Base-by-base conservation (phyloP, 2,329 filamentous ascomycete species). In the Cladosporium sp. region DNA sequence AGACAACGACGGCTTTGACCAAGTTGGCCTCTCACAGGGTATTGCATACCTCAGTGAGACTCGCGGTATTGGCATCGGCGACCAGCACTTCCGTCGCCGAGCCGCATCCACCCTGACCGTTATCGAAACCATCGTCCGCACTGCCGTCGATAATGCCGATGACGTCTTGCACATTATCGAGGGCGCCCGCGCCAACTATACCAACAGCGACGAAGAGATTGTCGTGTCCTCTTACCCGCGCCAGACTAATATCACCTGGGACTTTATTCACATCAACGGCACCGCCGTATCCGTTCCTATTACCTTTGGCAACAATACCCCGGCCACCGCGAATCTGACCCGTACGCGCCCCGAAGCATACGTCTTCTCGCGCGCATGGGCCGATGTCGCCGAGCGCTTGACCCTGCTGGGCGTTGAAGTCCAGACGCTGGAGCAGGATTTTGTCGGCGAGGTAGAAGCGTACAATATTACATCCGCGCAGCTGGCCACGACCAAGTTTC, bases 11-110 rank as follows among this genome's bases (percentile, higher is more conserved):
- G 76, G 76, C 1, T 72, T 76, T 18, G 78, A 78, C 40, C 72
- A 74, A 5, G 76, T 78, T 71, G 77, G 76, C 1, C 67, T 78
- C 8, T 75, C 74, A 0, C 77, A 78, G 61, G 72, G 70, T 12
- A 67, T 78, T 1, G 74, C 74, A 0, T 78, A 78, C 55, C 71
- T 78, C 5, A 75, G 74, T 49, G 76, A 78, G 65, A 75, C 72
- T 3, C 70, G 77, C 6, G 77, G 77, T 3, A 77, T 78, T 21
- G 73, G 74, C 0, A 71, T 78, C 31, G 76, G 76, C 8, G 70
- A 72, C 62, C 75, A 77, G 62, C 68, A 73, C 3, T 78, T 76
- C 67, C 69, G 71, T 52, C 74, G 77, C 11, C 73, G 76, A 7
- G 76, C 74, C 0, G 66, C 72, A 1, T 72, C 71, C 16, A 75